A percentile compares a stretch with the other conserved stretches of the same genome.
These are phyloP conservation scores for Elongisporangium undulatum DNA, from an alignment of 352 stramenopile species.

Conservation along the genomic window DNA sequence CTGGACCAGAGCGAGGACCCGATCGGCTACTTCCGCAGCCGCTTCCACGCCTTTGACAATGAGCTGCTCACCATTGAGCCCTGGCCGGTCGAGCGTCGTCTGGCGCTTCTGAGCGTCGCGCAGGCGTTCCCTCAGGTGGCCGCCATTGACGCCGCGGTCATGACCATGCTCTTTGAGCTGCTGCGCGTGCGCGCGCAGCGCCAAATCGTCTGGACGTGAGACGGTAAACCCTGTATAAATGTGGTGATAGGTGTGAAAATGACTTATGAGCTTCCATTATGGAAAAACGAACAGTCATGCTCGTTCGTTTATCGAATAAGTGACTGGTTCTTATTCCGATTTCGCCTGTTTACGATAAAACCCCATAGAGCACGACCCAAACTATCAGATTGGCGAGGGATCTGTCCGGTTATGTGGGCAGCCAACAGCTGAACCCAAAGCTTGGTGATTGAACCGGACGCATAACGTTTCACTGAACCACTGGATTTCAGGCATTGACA, in stretches of 20 bases:
- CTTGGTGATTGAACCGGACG: not conserved
- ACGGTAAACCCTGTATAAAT: not conserved
- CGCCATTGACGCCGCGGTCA: slow-evolving; percentile 16
- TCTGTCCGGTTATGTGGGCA: not conserved
- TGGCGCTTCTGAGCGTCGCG: slow-evolving; percentile 21
- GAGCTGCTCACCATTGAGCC: slow-evolving; percentile 17
- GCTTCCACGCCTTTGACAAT: slow-evolving; percentile 18
- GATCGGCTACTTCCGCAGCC: slow-evolving; percentile 10
- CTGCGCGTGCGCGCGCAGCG: slow-evolving; percentile 15
- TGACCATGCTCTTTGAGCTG: slow-evolving; percentile 29
- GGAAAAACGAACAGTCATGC: not conserved
- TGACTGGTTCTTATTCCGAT: not conserved
- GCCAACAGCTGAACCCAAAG: not conserved
- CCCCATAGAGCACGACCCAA: not conserved
- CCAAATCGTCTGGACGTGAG: slow-evolving; percentile 31
- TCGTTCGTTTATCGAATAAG: not conserved
- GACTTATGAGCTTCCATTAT: not conserved
- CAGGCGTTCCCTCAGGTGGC: slow-evolving; percentile 3
- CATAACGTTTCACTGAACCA: not conserved
- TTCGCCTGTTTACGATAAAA: not conserved
- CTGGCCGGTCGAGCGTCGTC: slow-evolving; percentile 12
- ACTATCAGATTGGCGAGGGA: not conserved
- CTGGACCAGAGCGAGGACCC: slow-evolving; percentile 18
- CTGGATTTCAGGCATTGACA: not conserved
- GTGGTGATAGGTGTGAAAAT: not conserved